These are phyloP conservation scores for Phialophora macrospora DNA, from an alignment of 2,329 filamentous ascomycete genomes.

Conservation along the genomic window DNA sequence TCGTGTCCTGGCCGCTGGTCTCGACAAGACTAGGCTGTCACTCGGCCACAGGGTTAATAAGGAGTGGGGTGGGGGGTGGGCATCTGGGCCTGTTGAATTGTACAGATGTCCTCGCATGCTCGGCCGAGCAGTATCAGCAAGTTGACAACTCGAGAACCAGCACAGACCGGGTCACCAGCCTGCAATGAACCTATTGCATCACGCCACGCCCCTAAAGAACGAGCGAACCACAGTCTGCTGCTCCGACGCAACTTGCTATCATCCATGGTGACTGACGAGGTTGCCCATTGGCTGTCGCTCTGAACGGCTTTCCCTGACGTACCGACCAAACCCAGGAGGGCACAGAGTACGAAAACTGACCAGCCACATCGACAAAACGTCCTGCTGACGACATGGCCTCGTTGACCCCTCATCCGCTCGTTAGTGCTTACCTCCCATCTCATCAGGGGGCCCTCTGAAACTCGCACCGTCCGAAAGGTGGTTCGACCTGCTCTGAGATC, in stretches of 20 bases:
- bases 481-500: slow-evolving; percentile 23
- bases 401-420: slow-evolving; percentile 26
- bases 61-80: slow-evolving; percentile 16
- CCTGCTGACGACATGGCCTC: slow-evolving; percentile 27
- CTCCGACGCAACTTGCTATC: slow-evolving; percentile 11
- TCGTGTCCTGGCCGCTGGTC: slow-evolving; percentile 13
- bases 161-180: slow-evolving; percentile 10
- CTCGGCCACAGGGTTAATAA: slow-evolving; percentile 6
- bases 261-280: slow-evolving; percentile 7
- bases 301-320: slow-evolving; percentile 11
- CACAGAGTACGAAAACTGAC: slow-evolving; percentile 17
- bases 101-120: slow-evolving; percentile 2
- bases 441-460: slow-evolving; percentile 23
- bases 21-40: slow-evolving; percentile 15
- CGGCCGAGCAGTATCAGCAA: slow-evolving; percentile 13
- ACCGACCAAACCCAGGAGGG: slow-evolving; percentile 15
- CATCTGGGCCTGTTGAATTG: slow-evolving; percentile 6
- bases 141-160: slow-evolving; percentile 7
- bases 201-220: slow-evolving; percentile 29
- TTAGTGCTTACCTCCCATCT: slow-evolving; percentile 34
- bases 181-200: slow-evolving; percentile 31
- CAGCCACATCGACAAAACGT: slow-evolving; percentile 15
- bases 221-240: slow-evolving; percentile 16
- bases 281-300: slow-evolving; percentile 25
- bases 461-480: slow-evolving; percentile 12